A percentile compares a stretch with the other conserved stretches of the same genome.
phyloP scores from a whole-genome alignment of 2,329 filamentous ascomycete species.

The Chrysosporium keratinophilum region DNA sequence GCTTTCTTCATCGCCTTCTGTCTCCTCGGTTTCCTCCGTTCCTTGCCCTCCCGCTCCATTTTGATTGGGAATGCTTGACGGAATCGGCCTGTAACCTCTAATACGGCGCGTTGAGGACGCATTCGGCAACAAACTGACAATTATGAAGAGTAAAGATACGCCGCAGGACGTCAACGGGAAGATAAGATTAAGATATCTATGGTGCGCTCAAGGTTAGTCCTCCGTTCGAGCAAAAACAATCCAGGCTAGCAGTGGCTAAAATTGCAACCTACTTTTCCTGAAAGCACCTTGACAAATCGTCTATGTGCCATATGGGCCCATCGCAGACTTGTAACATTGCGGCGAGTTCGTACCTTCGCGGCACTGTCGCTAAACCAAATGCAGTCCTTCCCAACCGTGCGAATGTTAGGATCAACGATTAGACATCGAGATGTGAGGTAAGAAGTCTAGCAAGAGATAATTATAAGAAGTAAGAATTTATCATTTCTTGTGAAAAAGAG shows the following conservation, averaged over 20 bases:
- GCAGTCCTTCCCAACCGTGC: neutral
- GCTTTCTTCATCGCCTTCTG: constrained; percentile 39
- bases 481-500: neutral
- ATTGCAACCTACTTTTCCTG: constrained; percentile 40
- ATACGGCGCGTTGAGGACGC: constrained; percentile 44
- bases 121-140: constrained; percentile 47
- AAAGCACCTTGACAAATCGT: constrained; percentile 55
- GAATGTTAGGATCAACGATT: neutral
- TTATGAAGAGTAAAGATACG: constrained; percentile 59
- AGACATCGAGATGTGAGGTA: neutral
- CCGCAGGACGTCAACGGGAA: constrained; percentile 63
- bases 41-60: constrained; percentile 51
- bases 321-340: constrained; percentile 48
- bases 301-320: constrained; percentile 48
- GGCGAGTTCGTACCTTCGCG: neutral
- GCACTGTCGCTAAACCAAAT: neutral
- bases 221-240: neutral
- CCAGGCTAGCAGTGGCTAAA: neutral
- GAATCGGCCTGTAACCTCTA: constrained; percentile 46
- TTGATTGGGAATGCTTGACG: constrained; percentile 39
- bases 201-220: neutral
- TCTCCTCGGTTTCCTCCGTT: constrained; percentile 45
- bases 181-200: constrained; percentile 59
- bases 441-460: neutral
- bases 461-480: neutral